Conservation (phyloP, 1,284 basidiomycete species). For the Ganoderma boninense region DNA sequence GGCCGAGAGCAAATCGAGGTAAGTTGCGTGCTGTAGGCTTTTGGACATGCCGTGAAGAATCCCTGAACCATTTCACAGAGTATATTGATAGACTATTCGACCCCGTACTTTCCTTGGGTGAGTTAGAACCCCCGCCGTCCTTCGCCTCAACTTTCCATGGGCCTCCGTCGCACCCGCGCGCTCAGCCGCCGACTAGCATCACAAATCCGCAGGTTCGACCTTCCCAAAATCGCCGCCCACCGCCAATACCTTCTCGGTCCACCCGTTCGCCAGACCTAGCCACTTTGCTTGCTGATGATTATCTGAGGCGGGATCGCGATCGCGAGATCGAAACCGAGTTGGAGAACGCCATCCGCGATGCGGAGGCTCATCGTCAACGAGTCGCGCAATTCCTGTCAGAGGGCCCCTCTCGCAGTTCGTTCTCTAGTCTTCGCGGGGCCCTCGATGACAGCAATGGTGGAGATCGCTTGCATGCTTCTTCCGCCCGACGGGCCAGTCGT, state of each 20-base stretch:
- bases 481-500: slow-evolving; percentile 4
- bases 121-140: not conserved
- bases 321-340: slow-evolving; percentile 12
- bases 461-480: not conserved
- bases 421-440: slow-evolving; percentile 28
- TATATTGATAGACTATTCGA: not conserved
- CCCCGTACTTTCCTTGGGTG: not conserved
- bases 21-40: not conserved
- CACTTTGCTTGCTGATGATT: not conserved
- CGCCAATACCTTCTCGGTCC: not conserved
- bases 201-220: not conserved
- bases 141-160: not conserved
- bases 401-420: slow-evolving; percentile 19
- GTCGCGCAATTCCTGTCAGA: slow-evolving; percentile 21
- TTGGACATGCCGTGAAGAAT: too few relatives aligned
- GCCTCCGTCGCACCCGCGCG: not conserved
- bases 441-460: slow-evolving; percentile 21
- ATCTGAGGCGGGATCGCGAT: slow-evolving; percentile 12
- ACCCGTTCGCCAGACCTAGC: not conserved
- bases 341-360: slow-evolving; percentile 24
- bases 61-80: not conserved
- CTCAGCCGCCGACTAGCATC: not conserved
- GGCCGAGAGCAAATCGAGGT: slow-evolving; percentile 6
- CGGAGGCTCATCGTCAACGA: slow-evolving; percentile 21
- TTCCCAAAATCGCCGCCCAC: not conserved